Evolutionary conservation across 1,139 yeast species (phyloP), one percentile per base, ranked within the genome.

Genomic region (Taphrina deformans): DNA sequence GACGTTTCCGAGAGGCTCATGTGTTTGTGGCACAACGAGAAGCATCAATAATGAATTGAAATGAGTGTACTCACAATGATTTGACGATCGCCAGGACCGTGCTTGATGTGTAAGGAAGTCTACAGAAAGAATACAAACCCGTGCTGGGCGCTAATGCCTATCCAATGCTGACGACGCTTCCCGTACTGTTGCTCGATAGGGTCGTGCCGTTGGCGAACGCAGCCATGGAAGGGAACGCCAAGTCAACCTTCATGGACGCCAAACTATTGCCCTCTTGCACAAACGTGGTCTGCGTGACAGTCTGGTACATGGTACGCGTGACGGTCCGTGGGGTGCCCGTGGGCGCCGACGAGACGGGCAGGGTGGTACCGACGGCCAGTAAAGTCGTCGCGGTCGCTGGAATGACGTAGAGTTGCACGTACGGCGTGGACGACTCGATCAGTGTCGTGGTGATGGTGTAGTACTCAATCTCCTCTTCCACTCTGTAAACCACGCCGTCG

Each of bases 391-490:
- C 63, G 26, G 56, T 35, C 40, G 31, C 41, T 10, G 63, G 63
- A 21, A 59, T 16, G 27, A 59, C 63, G 35, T 59, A 59, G 40
- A 59, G 50, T 38, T 59, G 63, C 14, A 59, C 63, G 46, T 59
- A 59, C 14, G 63, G 48, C 41, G 63, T 31, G 16, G 45, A 23
- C 12, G 56, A 26, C 18, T 45, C 44, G n/a, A 27, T 35, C 16
- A 16, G 29, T 9, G 29, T 26, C 12, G 55, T 48, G 18, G 63
- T 59, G 26, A 52, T 27, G 16, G 63, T 59, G 46, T 29, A 41
- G 51, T 35, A 48, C 56, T 59, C 63, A n/a, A 44, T 59, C 51
- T 41, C 55, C 40, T 45, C 62, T 9, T 38, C 55, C 3, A n/a
- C 55, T 12, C 23, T 26, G 26, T 58, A 29, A n/a, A 44, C 41